A percentile compares a stretch with the other conserved stretches of the same genome.
Conservation (phyloP, 257 asterid species). For the Capsicum baccatum region DNA sequence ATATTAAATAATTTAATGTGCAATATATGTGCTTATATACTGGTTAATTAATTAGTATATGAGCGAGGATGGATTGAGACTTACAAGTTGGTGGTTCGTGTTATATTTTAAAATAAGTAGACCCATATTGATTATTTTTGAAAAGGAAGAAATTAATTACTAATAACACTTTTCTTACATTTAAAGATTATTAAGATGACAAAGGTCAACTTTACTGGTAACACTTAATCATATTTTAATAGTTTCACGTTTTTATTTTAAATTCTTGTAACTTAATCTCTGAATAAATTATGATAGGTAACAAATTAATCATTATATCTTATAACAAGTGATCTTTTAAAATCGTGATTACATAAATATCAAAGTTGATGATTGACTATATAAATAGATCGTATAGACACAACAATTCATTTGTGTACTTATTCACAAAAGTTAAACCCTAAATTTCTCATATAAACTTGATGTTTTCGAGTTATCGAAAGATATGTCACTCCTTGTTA, state of each 20-base stretch:
- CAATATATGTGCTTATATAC: too few relatives aligned
- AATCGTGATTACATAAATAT: neutral
- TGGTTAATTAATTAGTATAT: neutral
- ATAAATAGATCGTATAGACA: neutral
- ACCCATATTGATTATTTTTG: too few relatives aligned
- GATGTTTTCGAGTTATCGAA: neutral
- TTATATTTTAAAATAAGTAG: neutral
- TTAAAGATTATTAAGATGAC: neutral
- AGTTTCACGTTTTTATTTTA: too few relatives aligned
- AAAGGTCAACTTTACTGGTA: neutral
- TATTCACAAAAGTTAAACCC: neutral
- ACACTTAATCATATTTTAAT: neutral
- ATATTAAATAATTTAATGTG: too few relatives aligned
- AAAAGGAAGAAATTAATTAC: neutral
- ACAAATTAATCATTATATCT: neutral
- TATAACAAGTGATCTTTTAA: neutral
- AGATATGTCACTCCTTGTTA: neutral
- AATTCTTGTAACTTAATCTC: too few relatives aligned
- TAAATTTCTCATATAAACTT: neutral
- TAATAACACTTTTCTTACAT: neutral
- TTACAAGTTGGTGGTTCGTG: neutral
- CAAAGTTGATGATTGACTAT: neutral
- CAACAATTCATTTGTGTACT: neutral
- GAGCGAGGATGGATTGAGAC: neutral
- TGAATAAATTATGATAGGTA: neutral